Percentiles rank a stretch among this genome's conserved stretches.
Evolutionary conservation across 2,329 filamentous ascomycete genomes (phyloP).

Genomic region (Beauveria sp.): DNA sequence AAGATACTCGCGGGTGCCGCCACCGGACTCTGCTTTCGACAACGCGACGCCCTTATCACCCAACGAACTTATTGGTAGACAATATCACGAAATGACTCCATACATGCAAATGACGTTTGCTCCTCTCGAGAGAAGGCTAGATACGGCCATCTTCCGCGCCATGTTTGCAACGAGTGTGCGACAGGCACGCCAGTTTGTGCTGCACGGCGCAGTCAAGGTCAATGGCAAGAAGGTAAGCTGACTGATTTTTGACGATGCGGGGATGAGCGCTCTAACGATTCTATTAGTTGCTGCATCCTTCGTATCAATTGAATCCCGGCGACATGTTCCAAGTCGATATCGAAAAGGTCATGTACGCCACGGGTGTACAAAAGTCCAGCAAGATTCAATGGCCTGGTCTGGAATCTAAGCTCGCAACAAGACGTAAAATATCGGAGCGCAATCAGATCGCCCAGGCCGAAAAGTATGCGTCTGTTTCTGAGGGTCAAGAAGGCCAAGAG

Average conservation of each 20-base stretch:
- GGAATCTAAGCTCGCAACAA: conserved; percentile 20
- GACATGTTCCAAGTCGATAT: conserved; percentile 97
- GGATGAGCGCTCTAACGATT: not conserved
- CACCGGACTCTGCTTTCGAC: conserved; percentile 13
- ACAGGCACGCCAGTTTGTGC: conserved; percentile 88
- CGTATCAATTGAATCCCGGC: conserved; percentile 91
- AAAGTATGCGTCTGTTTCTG: conserved; percentile 9
- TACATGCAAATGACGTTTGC: conserved; percentile 97
- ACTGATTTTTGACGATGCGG: too few relatives aligned
- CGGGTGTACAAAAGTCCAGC: conserved; percentile 60
- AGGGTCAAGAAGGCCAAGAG: not conserved
- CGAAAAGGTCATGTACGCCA: conserved; percentile 78
- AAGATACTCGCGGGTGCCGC: conserved; percentile 25
- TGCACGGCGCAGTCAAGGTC: conserved; percentile 88
- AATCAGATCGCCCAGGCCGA: conserved; percentile 2
- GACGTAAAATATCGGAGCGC: conserved; percentile 21
- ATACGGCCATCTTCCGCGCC: conserved; percentile 89
- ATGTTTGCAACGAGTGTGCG: conserved; percentile 89
- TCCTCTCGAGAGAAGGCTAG: conserved; percentile 80
- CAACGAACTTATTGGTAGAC: conserved; percentile 26
- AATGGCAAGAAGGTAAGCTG: conserved; percentile 83
- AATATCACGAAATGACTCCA: conserved; percentile 53
- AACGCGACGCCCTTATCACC: conserved; percentile 23
- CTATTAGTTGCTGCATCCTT: conserved; percentile 76
- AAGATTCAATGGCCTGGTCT: conserved; percentile 18